A percentile compares a stretch with the other conserved stretches of the same genome.
Evolutionary conservation across 2,329 filamentous ascomycete genomes (phyloP).

Genomic region (Ophiostoma sp.): DNA sequence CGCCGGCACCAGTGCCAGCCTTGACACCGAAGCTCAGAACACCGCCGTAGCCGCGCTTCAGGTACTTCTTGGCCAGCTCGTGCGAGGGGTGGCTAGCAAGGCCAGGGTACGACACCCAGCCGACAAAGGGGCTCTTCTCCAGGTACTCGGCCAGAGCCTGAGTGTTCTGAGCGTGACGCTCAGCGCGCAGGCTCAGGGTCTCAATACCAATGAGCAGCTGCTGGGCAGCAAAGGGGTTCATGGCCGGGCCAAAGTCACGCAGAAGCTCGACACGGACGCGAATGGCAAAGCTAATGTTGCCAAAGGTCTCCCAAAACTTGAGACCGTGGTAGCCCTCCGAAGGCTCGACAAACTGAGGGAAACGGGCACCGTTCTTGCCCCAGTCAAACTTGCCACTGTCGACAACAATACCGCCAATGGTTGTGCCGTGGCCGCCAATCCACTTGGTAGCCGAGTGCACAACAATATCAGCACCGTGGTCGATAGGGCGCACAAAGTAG

Average conservation of each 20-base stretch:
- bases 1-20: conserved; percentile 68
- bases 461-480: conserved; percentile 88
- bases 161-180: conserved; percentile 82
- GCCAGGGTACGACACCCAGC: conserved; percentile 92
- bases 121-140: conserved; percentile 74
- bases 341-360: conserved; percentile 89
- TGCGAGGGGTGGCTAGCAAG: conserved; percentile 77
- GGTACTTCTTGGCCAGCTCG: conserved; percentile 76
- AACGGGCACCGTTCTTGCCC: conserved; percentile 75
- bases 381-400: conserved; percentile 93
- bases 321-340: conserved; percentile 86
- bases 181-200: conserved; percentile 79
- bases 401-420: conserved; percentile 78
- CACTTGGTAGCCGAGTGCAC: conserved; percentile 94
- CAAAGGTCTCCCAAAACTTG: conserved; percentile 92
- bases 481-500: conserved; percentile 79
- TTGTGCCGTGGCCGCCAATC: conserved; percentile 94
- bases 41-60: conserved; percentile 78
- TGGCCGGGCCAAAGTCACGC: conserved; percentile 73
- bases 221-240: conserved; percentile 90
- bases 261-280: conserved; percentile 84
- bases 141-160: conserved; percentile 75
- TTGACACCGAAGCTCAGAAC: conserved; percentile 92
- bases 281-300: conserved; percentile 73
- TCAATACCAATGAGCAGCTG: conserved; percentile 85